Base-by-base conservation (phyloP, 1,284 basidiomycete genomes). In the Pyrrhoderma lamaoense region DNA sequence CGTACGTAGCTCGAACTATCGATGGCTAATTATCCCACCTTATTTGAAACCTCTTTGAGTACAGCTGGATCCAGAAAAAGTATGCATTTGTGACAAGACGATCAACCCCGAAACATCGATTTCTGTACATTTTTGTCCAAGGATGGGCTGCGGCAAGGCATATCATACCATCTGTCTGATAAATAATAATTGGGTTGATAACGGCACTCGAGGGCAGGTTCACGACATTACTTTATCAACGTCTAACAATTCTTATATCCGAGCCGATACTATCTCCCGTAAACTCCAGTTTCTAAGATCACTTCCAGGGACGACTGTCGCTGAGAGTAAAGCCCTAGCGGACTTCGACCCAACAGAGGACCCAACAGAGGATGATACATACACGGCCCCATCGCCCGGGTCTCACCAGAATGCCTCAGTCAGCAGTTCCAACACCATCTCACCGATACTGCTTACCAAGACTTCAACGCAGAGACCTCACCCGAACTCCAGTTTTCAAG, bases 111-210 rank as follows among this genome's bases (percentile, higher is more conserved):
- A 51, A 18, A 27, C 9, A 4, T 25, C 40, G 8, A 22, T 25
- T 2, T 3, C 40, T 4, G 51, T 55, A 42, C 53, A 55, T 35
- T 47, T 51, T 22, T 55, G 53, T 37, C 45, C 47, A 5, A 25
- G 53, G 5, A 31, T 23, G 7, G 43, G 31, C 11, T 55, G 53
- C 16, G 14, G 40, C 14, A 45, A 36, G 23, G 42, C 39, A 7
- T 55, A 23, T 39, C 49, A 55, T 21, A n/a, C 37, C 13, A 23
- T 43, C 5, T 54, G 53, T 23, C 43, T 54, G 3, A 27, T 34
- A 18, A 42, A 51, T 31, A 16, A 11, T 3, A 18, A 35, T 18
- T 48, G 31, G 39, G 27, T 38, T 13, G 22, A 47, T 1, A 34
- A 43, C n/a, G n/a, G n/a, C n/a, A n/a, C n/a, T n/a, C n/a, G n/a